phyloP scores from a whole-genome alignment of 1,284 basidiomycete genomes.

The Ceratobasidium theobromae region DNA sequence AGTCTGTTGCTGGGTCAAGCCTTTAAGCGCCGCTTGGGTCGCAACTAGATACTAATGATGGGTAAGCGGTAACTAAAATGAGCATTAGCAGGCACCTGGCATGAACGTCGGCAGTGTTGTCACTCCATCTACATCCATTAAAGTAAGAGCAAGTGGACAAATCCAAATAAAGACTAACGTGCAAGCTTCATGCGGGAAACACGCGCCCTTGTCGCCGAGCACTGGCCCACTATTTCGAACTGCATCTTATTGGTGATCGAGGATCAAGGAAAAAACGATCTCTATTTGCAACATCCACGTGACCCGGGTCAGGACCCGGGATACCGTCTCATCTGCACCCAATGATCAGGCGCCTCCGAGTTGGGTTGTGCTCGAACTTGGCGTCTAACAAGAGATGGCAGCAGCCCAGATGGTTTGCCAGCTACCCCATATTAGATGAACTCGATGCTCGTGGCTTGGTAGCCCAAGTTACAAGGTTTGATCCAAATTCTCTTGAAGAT shows the following conservation, averaged over 20 bases:
- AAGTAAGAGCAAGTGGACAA: background rate
- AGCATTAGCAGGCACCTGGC: constrained; percentile 49
- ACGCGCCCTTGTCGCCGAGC: constrained; percentile 70
- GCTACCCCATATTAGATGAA: constrained; percentile 39
- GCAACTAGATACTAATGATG: constrained; percentile 54
- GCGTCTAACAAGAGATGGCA: background rate
- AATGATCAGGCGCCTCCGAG: constrained; percentile 11
- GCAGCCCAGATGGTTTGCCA: background rate
- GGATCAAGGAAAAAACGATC: too few relatives aligned
- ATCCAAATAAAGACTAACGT: constrained; percentile 37
- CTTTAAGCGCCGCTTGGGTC: constrained; percentile 84
- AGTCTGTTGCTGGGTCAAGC: constrained; percentile 79
- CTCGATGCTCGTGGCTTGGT: constrained; percentile 48
- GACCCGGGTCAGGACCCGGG: background rate
- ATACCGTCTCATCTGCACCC: background rate
- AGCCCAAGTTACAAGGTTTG: constrained; percentile 47
- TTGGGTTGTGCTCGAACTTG: background rate
- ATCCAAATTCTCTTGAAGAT: background rate
- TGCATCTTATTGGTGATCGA: constrained; percentile 61
- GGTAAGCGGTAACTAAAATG: background rate
- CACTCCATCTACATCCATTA: constrained; percentile 57
- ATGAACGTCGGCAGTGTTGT: constrained; percentile 85
- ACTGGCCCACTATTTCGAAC: constrained; percentile 76
- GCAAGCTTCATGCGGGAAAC: constrained; percentile 67
- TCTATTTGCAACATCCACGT: background rate